Evolutionary conservation across 139 green algal genomes (phyloP).

Genomic region (Pleodorina starrii): DNA sequence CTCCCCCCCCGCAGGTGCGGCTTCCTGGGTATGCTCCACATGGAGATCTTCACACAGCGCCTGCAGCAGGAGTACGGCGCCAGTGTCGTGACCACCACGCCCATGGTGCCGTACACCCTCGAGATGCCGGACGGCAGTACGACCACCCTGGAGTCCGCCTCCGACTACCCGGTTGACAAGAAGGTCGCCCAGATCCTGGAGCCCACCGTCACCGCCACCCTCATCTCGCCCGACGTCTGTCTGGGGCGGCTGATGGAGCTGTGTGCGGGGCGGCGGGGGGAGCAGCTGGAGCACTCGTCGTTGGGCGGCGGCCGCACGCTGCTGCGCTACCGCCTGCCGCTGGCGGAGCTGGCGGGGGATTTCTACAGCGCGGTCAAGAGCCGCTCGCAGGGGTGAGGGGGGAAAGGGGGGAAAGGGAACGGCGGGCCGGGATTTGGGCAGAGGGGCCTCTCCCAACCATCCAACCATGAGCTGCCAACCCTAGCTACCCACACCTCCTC

Average conservation of each 20-base stretch:
- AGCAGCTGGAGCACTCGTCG: slow-evolving; percentile 80
- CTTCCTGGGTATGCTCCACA: slow-evolving; percentile 94
- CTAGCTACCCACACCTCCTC: no score
- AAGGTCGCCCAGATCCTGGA: slow-evolving; percentile 75
- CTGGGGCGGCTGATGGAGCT: slow-evolving; percentile 87
- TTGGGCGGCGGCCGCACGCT: slow-evolving; percentile 71
- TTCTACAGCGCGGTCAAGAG: slow-evolving; percentile 95
- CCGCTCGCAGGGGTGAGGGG: slow-evolving; percentile 69
- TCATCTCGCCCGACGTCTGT: slow-evolving; percentile 83
- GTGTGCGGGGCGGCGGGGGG: slow-evolving; percentile 67
- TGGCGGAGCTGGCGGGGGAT: slow-evolving; percentile 86
- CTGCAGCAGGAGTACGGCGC: slow-evolving; percentile 88
- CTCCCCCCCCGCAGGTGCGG: no score
- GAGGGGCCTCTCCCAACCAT: no score
- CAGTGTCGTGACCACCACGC: slow-evolving; percentile 84
- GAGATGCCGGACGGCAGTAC: slow-evolving; percentile 53
- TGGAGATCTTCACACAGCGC: slow-evolving; percentile 94
- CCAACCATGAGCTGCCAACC: no score
- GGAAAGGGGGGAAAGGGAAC: no score
- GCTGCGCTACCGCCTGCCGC: slow-evolving; percentile 83
- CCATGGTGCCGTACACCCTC: slow-evolving; percentile 92
- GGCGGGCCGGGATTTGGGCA: no score
- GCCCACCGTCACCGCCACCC: slow-evolving; percentile 92
- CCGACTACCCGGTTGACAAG: slow-evolving; percentile 75
- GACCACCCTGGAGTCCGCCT: slow-evolving; percentile 74